Conservation (phyloP, 257 asterid species). For the Echium plantagineum region DNA sequence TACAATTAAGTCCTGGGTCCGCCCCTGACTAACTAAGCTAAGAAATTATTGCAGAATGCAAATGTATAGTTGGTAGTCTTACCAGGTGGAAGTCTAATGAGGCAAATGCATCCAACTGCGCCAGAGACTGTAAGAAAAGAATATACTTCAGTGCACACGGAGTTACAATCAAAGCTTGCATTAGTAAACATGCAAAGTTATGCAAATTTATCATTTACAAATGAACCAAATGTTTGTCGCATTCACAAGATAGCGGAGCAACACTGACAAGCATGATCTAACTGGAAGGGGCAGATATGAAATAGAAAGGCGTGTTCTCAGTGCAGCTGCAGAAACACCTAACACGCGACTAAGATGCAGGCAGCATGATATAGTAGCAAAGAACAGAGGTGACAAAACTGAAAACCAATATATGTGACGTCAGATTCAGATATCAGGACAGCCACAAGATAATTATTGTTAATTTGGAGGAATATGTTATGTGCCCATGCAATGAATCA, state of each 20-base stretch:
- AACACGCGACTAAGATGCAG: not conserved
- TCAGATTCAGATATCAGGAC: too few relatives aligned
- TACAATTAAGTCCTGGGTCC: too few relatives aligned
- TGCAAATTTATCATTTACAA: not conserved
- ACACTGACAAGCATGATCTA: not conserved
- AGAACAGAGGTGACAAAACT: not conserved
- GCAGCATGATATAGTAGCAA: not conserved
- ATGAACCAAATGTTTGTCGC: not conserved
- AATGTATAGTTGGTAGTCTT: constrained; percentile 12
- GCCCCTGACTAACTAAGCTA: not conserved
- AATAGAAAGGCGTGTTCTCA: not conserved
- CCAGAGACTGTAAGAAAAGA: constrained; percentile 46
- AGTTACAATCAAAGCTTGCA: not conserved
- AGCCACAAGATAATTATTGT: too few relatives aligned
- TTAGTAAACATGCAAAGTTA: not conserved
- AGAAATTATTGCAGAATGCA: constrained; percentile 4
- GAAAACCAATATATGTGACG: not conserved
- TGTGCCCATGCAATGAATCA: too few relatives aligned
- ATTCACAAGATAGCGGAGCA: not conserved
- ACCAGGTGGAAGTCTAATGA: constrained; percentile 82
- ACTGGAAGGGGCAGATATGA: not conserved
- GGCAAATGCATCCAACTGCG: constrained; percentile 62
- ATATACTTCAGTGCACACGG: constrained; percentile 9
- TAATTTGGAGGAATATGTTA: too few relatives aligned
- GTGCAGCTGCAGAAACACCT: not conserved